phyloP scores from a whole-genome alignment of 192 early-diverging fungal genomes.

The Coemansia sp. region DNA sequence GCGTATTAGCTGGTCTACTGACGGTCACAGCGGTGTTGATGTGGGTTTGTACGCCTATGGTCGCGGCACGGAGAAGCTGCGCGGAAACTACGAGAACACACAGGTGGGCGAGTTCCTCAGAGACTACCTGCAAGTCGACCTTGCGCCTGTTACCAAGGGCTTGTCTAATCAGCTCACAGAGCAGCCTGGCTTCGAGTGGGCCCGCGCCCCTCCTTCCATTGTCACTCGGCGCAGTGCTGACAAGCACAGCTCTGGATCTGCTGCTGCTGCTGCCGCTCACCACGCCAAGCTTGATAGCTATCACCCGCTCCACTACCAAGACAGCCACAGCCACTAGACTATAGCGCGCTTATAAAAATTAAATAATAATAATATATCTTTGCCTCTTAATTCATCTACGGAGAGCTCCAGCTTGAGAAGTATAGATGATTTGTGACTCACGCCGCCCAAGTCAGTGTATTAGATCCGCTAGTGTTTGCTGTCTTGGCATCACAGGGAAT shows the following conservation, averaged over 20 bases:
- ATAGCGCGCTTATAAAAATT: background rate
- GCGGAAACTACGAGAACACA: conserved; percentile 71
- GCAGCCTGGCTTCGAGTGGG: conserved; percentile 15
- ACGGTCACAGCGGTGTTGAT: conserved; percentile 89
- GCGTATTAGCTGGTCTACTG: conserved; percentile 73
- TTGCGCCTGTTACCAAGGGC: conserved; percentile 54
- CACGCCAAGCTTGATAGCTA: conserved; percentile 11
- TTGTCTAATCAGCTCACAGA: conserved; percentile 42
- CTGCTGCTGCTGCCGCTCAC: conserved; percentile 2
- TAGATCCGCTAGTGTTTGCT: no score
- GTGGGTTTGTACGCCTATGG: conserved; percentile 81
- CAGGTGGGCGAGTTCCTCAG: conserved; percentile 65
- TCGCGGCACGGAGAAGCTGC: conserved; percentile 15
- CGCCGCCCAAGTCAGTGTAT: no score
- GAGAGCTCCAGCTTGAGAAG: conserved; percentile 24
- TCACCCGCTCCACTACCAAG: conserved; percentile 4
- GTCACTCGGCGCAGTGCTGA: conserved; percentile 3
- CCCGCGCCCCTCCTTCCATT: background rate
- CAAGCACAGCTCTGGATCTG: background rate
- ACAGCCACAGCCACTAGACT: conserved; percentile 4
- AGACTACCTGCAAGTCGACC: conserved; percentile 60
- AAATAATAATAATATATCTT: background rate
- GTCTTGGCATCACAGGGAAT: no score
- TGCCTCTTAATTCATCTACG: background rate
- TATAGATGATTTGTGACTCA: no score